A percentile compares a stretch with the other conserved stretches of the same genome.
Conservation (phyloP, 306 rosid species). For the Fagus sylvatica region DNA sequence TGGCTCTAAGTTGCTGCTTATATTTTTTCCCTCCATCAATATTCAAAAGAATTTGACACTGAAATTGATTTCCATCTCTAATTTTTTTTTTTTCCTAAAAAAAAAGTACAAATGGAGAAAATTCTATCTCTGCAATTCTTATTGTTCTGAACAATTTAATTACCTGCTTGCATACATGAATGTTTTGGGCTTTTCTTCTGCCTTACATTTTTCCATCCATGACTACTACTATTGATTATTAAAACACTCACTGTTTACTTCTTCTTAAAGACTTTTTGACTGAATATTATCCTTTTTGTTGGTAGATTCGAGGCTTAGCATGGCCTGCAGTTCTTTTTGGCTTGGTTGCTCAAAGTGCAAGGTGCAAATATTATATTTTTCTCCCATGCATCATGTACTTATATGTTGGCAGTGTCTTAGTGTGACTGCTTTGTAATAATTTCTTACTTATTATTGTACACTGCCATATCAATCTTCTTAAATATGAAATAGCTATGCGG, state of each 20-base stretch:
- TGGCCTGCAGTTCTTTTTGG: slow-evolving; percentile 78
- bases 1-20: not conserved
- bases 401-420: slow-evolving; percentile 5
- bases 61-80: not conserved
- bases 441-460: not conserved
- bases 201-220: not conserved
- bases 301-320: slow-evolving; percentile 66
- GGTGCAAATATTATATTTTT: slow-evolving; percentile 38
- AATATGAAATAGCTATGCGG: not conserved
- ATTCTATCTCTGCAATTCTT: not conserved
- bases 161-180: not conserved
- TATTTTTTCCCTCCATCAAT: not conserved
- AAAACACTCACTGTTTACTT: slow-evolving; percentile 19
- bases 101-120: not conserved
- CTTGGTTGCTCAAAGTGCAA: slow-evolving; percentile 73
- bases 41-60: not conserved
- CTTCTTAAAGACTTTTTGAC: slow-evolving; percentile 12
- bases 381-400: slow-evolving; percentile 9
- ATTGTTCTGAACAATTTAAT: not conserved
- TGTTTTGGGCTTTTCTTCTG: not conserved
- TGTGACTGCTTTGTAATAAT: not conserved
- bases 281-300: slow-evolving; percentile 6
- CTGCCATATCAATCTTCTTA: not conserved
- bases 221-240: not conserved
- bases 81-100: not conserved